Base-by-base conservation (phyloP, 23 red algal genomes). In the Agarophyton chilense region DNA sequence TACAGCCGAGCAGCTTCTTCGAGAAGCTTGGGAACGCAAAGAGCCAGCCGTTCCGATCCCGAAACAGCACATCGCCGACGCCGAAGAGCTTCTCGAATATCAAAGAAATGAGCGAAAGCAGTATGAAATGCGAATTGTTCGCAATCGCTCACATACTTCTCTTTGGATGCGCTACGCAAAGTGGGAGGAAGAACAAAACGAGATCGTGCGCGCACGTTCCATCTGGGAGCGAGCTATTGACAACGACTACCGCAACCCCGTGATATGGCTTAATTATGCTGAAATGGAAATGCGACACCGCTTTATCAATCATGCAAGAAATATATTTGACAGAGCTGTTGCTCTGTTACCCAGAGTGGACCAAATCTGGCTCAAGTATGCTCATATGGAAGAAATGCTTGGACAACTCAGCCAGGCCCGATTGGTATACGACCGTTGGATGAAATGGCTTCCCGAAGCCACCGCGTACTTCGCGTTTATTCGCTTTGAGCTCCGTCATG, bases 281-380 rank as follows among this genome's bases (percentile, higher is more conserved):
- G 95, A 98, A 72, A 98, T 98, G 95, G 95, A 98, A 81, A 93
- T 89, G 95, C 64, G 80, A 31, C 53, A 79, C 35, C 73, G 92
- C 41, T 93, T 89, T 54, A 84, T 98, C 21, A 93, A 93, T 50
- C 89, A 87, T 51, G 95, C 95, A 17, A 77, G 95, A 46, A 98
- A 98, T 47, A 75, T 98, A 10, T 84, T 84, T 65, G 95, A 98
- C 77, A 84, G 95, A 54, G 95, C 95, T 31, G 85, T 93, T 18
- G 83, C 70, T 4, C 45, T 89, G 31, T 64, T 98, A 32, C 95
- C 95, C 25, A 29, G 95, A 55, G 95, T 93, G 38, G 90, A 83
- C 29, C 63, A 77, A 42, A 51, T 98, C 41, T 98, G 95, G 95
- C 50, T 90, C 19, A 93, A 93, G 62, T 98, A 98, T 79, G 95